Base-by-base conservation (phyloP, 108 stramenopile species). In the Stephanodiscus triporus region DNA sequence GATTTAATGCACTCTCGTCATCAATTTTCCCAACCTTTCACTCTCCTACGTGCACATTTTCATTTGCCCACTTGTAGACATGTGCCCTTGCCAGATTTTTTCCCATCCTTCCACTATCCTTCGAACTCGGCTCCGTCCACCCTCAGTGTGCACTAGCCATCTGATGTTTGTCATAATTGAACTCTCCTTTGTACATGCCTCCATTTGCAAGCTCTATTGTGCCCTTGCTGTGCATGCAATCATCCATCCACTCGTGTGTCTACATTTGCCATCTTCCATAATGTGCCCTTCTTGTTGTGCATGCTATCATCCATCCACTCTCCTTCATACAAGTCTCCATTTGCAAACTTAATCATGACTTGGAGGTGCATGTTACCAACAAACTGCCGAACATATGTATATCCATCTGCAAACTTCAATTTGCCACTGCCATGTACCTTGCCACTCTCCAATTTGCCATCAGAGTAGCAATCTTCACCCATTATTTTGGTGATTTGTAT, bases 51-150 rank as follows among this genome's bases (percentile, higher is more conserved):
- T 68, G 54, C 8, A 68, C 68, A 29, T 53, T 23, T 22, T n/a
- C 68, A 19, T 51, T 72, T 7, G 73, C 48, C 27, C 60, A 81
- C 42, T 27, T 73, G 45, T 59, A n/a, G n/a, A n/a, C n/a, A 63
- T 32, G 55, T 84, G 30, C 83, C 83, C 48, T 68, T 27, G 19
- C 83, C 83, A 36, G 77, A 40, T 29, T 80, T 76, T 67, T 81
- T 81, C 36, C 76, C 70, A 47, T 63, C 48, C 73, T 68, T 37
- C 71, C 70, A 84, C 37, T 73, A 27, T 19, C 82, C 82, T 1
- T 66, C 76, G 32, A 4, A 34, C 32, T 4, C 32, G 32, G 32
- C 2, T 34, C 32, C 32, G 32, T 34, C 32, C 32, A 5, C 5
- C 32, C 32, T 4, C 32, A 4, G 5, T 34, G 32, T 34, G 32